These are phyloP conservation scores for Discostella pseudostelligera DNA, from an alignment of 108 stramenopile genomes.

Conservation along the genomic window DNA sequence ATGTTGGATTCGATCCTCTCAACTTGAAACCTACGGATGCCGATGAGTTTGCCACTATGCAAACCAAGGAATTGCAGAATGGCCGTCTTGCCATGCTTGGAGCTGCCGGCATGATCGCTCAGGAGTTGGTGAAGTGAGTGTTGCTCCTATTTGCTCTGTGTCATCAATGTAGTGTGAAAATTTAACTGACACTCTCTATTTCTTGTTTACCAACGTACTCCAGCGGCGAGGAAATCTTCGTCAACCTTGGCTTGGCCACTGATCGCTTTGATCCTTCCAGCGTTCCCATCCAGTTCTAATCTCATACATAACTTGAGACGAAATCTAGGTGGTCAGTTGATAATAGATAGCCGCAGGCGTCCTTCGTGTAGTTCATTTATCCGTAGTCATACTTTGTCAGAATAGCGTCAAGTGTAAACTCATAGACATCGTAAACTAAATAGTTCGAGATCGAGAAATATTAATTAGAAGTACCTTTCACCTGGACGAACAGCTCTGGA, in stretches of 20 bases:
- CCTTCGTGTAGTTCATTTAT: neutral
- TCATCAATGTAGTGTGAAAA: slow-evolving; percentile 37
- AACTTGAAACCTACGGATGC: slow-evolving; percentile 70
- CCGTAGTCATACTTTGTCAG: slow-evolving; percentile 3
- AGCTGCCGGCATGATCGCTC: slow-evolving; percentile 64
- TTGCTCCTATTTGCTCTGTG: slow-evolving; percentile 24
- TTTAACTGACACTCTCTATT: neutral
- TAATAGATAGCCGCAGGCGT: neutral
- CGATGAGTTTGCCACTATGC: slow-evolving; percentile 59
- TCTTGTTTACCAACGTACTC: slow-evolving; percentile 3
- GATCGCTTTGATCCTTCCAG: slow-evolving; percentile 45
- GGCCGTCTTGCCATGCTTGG: slow-evolving; percentile 87
- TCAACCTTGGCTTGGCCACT: slow-evolving; percentile 42
- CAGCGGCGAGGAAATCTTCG: slow-evolving; percentile 54
- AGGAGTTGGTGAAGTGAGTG: slow-evolving; percentile 66
- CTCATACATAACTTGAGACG: neutral
- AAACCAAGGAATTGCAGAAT: slow-evolving; percentile 86
- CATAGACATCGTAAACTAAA: slow-evolving; percentile 2
- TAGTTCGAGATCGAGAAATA: no score
- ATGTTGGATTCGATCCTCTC: slow-evolving; percentile 83
- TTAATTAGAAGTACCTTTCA: no score
- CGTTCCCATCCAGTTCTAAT: slow-evolving; percentile 41
- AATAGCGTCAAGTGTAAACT: slow-evolving; percentile 1
- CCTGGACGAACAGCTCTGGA: no score
- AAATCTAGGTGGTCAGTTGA: neutral